Evolutionary conservation across 495 filamentous ascomycete species (phyloP), one percentile per base, ranked within the genome.

Genomic region (Pyrenopolyporus hunteri): DNA sequence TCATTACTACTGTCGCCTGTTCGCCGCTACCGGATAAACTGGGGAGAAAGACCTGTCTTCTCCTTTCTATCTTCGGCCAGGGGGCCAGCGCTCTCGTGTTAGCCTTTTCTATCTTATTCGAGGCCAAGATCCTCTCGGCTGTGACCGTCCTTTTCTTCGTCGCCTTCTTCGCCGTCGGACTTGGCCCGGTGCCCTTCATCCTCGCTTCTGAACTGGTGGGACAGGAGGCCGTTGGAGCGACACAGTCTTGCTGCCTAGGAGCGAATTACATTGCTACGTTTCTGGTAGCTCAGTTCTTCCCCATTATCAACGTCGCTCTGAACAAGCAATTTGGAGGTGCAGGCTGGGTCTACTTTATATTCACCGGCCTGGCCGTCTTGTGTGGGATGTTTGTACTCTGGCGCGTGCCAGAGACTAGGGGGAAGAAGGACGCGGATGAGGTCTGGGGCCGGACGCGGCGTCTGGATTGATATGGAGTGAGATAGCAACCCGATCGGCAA

Each of bases 101-200:
- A 4, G 92, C 90, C 0, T 61, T 92, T 4, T 88, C 90, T 2
- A 93, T 98, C 42, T 76, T 83, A 29, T 83, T 83, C 51, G 76
- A 81, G 26, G 72, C 90, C 57, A 85, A 90, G 63, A 76, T 87
- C 35, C 72, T 95, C 16, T 94, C 90, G 5, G 93, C 91, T 0
- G 72, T 93, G 6, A 86, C 90, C 0, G 89, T 91, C 1, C 74
- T 98, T 3, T 71, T 90, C 16, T 98, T 98, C 64, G 94, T 98
- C 5, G 82, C 86, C 13, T 88, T 86, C 64, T 98, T 98, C 63
- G 93, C 89, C 2, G 78, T 96, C n/a, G 94, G 94, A 1, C 79
- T 98, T 0, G 94, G 94, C 0, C 95, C 94, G 0, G 87, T 98
- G 2, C 94, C 94, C 0, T 98, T 98, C 76, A 93, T 97, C 64